Conservation (phyloP, 768 basidiomycete genomes). For the Glaciozyma martinii region DNA sequence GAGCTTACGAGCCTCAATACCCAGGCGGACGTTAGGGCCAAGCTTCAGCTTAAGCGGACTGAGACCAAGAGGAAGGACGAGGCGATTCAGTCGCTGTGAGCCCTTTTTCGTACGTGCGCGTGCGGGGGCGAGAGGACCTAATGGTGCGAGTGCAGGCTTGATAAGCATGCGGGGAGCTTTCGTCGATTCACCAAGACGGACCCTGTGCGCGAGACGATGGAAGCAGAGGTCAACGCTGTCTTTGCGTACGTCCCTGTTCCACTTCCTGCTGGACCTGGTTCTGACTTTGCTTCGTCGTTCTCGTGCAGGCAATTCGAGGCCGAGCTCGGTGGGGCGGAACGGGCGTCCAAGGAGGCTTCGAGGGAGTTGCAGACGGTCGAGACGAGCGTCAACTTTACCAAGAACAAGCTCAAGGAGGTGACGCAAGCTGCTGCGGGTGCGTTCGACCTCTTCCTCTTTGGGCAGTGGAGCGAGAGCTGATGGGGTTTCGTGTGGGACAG, state of each 20-base stretch:
- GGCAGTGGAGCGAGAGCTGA: not conserved
- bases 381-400: constrained; percentile 53
- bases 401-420: constrained; percentile 55
- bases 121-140: not conserved
- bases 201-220: constrained; percentile 57
- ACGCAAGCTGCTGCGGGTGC: constrained; percentile 56
- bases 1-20: constrained; percentile 63
- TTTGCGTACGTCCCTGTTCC: constrained; percentile 46
- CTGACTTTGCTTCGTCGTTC: not conserved
- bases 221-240: constrained; percentile 57
- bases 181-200: constrained; percentile 15
- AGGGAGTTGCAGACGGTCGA: constrained; percentile 57
- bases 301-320: constrained; percentile 57
- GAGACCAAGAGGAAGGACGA: constrained; percentile 62
- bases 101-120: not conserved
- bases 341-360: constrained; percentile 47
- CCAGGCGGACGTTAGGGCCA: constrained; percentile 74
- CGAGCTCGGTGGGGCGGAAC: constrained; percentile 48
- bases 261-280: not conserved
- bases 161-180: constrained; percentile 47
- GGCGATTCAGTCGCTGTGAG: constrained; percentile 56
- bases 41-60: constrained; percentile 60
- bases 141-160: constrained; percentile 48
- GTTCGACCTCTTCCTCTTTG: constrained; percentile 20
- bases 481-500: constrained; percentile 38